Base-by-base conservation (phyloP, 768 basidiomycete genomes). In the Leccinellum albellum region DNA sequence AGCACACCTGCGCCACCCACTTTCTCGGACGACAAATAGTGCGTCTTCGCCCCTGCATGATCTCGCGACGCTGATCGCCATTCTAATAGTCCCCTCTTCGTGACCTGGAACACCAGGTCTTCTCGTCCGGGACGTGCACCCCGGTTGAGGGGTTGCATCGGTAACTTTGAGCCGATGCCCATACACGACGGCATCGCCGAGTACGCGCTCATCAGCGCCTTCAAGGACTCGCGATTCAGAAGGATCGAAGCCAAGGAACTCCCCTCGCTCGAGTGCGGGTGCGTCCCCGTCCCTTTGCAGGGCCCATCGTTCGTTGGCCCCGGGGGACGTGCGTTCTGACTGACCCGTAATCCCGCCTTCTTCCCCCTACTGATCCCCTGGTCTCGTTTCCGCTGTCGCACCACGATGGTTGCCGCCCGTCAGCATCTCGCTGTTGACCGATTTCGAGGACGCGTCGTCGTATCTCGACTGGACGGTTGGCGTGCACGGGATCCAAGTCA, bases 381-480 rank as follows among this genome's bases (percentile, higher is more conserved):
- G 4, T 48, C 15, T 48, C 26, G 4, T 29, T 29, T 10, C 15
- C 13, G 15, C 28, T 28, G 28, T 26, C 14, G 26, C 45, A 20
- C 15, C 3, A 8, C 35, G 15, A 35, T 3, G 33, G 7, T 21
- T 47, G n/a, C n/a, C n/a, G n/a, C 17, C 23, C 8, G 15, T 17
- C 24, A 96, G 95, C 56, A 79, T 98, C 57, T 98, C 95, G 46
- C 81, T 99, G 64, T 82, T 99, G 61, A 98, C 95, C 14, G 83
- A 98, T 69, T 97, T 98, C 71, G 92, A 94, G 76, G 81, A 88
- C 65, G 91, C 85, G 50, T 68, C 78, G 28, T 83, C 86, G 32
- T 95, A 96, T 67, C 84, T 97, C 54, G 94, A 94, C 75, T 99
- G 96, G 96, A 88, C 85, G 3, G 72, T 96, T 65, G 96, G 94